phyloP scores from a whole-genome alignment of 1,284 basidiomycete genomes.

The Sutorius eximius region DNA sequence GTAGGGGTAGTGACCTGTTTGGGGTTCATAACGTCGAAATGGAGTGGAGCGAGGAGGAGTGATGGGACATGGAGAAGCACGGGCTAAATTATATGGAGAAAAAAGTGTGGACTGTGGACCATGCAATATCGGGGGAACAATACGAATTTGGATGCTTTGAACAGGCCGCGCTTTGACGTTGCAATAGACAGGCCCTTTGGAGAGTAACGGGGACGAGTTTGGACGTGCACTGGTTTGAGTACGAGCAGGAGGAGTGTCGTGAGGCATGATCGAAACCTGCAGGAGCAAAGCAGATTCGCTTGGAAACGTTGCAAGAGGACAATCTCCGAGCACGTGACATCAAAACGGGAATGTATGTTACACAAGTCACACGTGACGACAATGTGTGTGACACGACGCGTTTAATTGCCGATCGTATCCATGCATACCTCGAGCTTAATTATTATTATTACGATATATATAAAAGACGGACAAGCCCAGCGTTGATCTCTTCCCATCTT shows the following conservation, averaged over 20 bases:
- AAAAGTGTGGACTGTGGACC: slow-evolving; percentile 25
- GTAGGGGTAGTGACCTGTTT: slow-evolving; percentile 6
- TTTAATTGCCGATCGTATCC: background rate
- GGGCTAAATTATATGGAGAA: slow-evolving; percentile 17
- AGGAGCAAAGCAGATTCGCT: background rate
- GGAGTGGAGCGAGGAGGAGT: slow-evolving; percentile 1
- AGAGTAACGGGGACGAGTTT: background rate
- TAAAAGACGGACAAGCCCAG: too few relatives aligned
- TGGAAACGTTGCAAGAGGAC: slow-evolving; percentile 10
- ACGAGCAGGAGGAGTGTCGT: slow-evolving; percentile 12
- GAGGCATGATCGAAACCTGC: slow-evolving; percentile 12
- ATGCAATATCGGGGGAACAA: slow-evolving; percentile 20
- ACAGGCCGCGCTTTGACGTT: slow-evolving; percentile 14
- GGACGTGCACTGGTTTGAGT: slow-evolving; percentile 18
- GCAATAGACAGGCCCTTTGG: background rate
- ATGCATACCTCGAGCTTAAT: background rate
- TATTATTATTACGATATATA: too few relatives aligned
- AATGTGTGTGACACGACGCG: slow-evolving; percentile 9
- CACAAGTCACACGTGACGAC: slow-evolving; percentile 8
- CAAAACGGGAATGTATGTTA: too few relatives aligned
- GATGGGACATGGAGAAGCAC: slow-evolving; percentile 4
- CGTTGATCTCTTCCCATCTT: too few relatives aligned
- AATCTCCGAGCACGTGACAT: slow-evolving; percentile 13
- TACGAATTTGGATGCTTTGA: slow-evolving; percentile 12
- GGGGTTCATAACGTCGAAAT: slow-evolving; percentile 14